Base-by-base conservation (phyloP, 2,329 filamentous ascomycete species). In the Capronia coronata region DNA sequence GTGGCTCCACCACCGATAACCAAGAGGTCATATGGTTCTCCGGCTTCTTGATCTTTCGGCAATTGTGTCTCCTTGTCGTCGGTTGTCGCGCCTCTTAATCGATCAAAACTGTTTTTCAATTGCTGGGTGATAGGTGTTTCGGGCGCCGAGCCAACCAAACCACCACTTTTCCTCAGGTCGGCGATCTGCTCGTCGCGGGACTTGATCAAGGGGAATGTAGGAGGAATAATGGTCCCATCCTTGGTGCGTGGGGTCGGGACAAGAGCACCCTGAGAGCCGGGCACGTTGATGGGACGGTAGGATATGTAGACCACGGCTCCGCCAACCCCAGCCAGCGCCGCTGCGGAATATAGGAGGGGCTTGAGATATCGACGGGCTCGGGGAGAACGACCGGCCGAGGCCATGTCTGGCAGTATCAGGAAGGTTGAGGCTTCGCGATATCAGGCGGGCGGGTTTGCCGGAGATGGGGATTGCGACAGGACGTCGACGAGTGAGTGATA, bases 1-100 rank as follows among this genome's bases (percentile, higher is more conserved):
- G 87, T 91, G 11, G 86, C 86, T 57, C 86, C 86, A 56, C 81
- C 86, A 49, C 86, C 86, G 61, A 91, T 87, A 61, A 93, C 74
- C 56, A 91, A 72, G 34, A 93, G 72, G 64, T 91, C 87, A 62
- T 90, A 91, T 45, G 79, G 75, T 37, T 82, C 76, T 9, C 69
- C 68, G 13, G 69, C 67, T 19, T 63, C 60, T 40, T 64, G 55
- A 21, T 55, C 53, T n/a, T 34, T 35, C 11, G 48, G 44, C 14
- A 55, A 27, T 2, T 27, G 43, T 21, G 23, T 48, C 43, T 70
- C 54, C 18, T 41, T 49, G 10, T 52, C 34, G 1, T 44, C 51
- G 43, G 39, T 46, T 11, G 48, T 48, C 32, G 43, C 55, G 27
- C 53, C 43, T 44, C 54, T 61, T 27, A 57, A 49, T 27, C 56